Evolutionary conservation across 192 early-diverging fungal genomes (phyloP).

Genomic region (Coemansia sp.): DNA sequence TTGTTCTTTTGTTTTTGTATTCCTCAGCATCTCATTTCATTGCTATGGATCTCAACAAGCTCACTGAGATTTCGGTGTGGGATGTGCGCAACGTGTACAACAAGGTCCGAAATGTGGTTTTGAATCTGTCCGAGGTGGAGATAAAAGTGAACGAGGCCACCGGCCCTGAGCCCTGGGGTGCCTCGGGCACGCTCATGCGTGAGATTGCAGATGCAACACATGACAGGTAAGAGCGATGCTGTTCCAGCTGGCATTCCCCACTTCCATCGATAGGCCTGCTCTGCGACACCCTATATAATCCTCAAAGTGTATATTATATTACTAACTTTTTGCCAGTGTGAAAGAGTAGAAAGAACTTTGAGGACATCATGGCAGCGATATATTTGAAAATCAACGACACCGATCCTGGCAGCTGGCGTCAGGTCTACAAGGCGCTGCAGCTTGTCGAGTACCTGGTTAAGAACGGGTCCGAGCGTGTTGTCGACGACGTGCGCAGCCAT

Average conservation of each 20-base stretch:
- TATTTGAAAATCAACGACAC: conserved; percentile 87
- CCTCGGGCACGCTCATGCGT: conserved; percentile 88
- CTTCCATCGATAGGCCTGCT: not conserved
- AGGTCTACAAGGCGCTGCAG: conserved; percentile 95
- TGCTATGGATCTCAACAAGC: conserved; percentile 42
- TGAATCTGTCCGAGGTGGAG: conserved; percentile 93
- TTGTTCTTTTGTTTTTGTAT: not conserved
- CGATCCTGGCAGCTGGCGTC: conserved; percentile 82
- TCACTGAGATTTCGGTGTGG: conserved; percentile 59
- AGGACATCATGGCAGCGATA: conserved; percentile 94
- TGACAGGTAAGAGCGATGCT: conserved; percentile 62
- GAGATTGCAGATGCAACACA: conserved; percentile 90
- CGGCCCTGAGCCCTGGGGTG: conserved; percentile 92
- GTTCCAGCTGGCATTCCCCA: not conserved
- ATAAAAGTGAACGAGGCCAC: conserved; percentile 91
- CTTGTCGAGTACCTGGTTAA: conserved; percentile 93
- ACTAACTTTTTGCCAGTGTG: not conserved
- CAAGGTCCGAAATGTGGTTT: conserved; percentile 82
- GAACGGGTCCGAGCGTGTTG: conserved; percentile 90
- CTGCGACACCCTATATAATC: not conserved
- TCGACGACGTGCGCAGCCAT: conserved; percentile 82
- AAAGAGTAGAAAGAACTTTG: conserved; percentile 74
- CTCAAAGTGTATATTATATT: not conserved
- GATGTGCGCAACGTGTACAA: conserved; percentile 62
- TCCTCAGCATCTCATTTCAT: not conserved